Evolutionary conservation across 805 yeast species (phyloP).

Genomic region (Metschnikowia arizonensis): DNA sequence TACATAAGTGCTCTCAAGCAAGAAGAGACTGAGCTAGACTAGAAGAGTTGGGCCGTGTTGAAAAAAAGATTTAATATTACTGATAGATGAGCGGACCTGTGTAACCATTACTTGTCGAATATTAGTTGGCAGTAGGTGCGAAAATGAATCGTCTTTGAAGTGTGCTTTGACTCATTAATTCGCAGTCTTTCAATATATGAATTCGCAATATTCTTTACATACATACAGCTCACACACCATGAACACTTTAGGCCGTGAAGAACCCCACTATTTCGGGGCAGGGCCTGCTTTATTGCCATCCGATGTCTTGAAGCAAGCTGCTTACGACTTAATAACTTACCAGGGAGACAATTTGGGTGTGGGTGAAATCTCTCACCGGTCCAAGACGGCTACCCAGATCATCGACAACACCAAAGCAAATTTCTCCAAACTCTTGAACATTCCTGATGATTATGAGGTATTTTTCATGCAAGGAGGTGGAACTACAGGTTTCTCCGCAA

Average conservation of each 20-base stretch:
- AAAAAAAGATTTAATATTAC: neutral
- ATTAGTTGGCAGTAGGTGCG: neutral
- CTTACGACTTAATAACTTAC: conserved; percentile 72
- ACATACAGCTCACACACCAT: conserved; percentile 6
- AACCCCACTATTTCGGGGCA: conserved; percentile 91
- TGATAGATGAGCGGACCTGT: neutral
- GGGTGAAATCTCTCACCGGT: conserved; percentile 96
- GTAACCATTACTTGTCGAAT: neutral
- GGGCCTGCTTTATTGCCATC: conserved; percentile 96
- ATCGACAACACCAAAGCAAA: conserved; percentile 72
- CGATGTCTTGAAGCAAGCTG: conserved; percentile 80
- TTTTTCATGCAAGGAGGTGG: conserved; percentile 98
- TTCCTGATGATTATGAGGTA: conserved; percentile 92
- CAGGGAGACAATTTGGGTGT: conserved; percentile 73
- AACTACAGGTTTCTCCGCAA: conserved; percentile 88
- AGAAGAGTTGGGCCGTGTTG: neutral
- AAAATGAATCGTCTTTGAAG: conserved; percentile 3
- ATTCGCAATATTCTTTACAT: neutral
- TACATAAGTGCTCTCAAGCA: conserved; percentile 42
- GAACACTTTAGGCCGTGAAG: conserved; percentile 52
- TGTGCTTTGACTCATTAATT: conserved; percentile 2
- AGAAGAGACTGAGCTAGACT: conserved; percentile 2
- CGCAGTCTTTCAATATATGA: neutral
- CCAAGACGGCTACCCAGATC: conserved; percentile 72
- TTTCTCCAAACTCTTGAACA: conserved; percentile 56